Evolutionary conservation across 1,284 basidiomycete genomes (phyloP), one percentile per base, ranked within the genome.

Genomic region (Trichosporon faecale): DNA sequence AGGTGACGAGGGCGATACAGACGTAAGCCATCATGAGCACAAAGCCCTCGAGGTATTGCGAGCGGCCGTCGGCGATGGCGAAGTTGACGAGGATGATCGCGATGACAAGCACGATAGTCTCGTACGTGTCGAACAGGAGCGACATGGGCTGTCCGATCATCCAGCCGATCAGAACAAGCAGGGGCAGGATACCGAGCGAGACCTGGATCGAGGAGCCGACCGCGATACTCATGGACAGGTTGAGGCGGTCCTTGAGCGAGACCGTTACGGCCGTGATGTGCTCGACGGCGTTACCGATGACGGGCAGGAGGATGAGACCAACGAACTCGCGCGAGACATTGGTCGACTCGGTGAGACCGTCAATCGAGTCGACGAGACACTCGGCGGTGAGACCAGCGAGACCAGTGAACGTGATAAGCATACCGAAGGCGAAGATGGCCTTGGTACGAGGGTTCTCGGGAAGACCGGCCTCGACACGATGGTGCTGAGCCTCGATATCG

Each of bases 151-250:
- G 85, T 0, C 84, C 85, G 49, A 86, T 85, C 12, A 77, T 77
- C 85, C 85, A 86, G 3, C 82, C 85, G 68, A 86, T 74, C 14
- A 86, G 72, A 31, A 90, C 85, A 66, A 90, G 81, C 27, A 89
- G 89, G 80, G 92, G 92, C 75, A 94, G 88, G 70, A 94, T 89
- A 79, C 94, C 91, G 57, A 95, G 86, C 0, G 92, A 90, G 69
- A 93, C 93, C 89, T 97, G 94, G 73, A 96, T 92, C 74, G 90
- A 91, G 4, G 91, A 93, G n/a, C 93, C 93, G 44, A 94, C 91
- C 7, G 94, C 93, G 66, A 95, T 92, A 66, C 90, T 89, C 68
- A 94, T 85, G 76, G 80, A 80, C n/a, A 86, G 76, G 72, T 85
- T 85, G 65, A 86, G 77, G 71, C 86, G 85, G 75, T 85, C 85